Conservation (phyloP, 371 early-diverging fungal genomes). For the Mucor piriformis region DNA sequence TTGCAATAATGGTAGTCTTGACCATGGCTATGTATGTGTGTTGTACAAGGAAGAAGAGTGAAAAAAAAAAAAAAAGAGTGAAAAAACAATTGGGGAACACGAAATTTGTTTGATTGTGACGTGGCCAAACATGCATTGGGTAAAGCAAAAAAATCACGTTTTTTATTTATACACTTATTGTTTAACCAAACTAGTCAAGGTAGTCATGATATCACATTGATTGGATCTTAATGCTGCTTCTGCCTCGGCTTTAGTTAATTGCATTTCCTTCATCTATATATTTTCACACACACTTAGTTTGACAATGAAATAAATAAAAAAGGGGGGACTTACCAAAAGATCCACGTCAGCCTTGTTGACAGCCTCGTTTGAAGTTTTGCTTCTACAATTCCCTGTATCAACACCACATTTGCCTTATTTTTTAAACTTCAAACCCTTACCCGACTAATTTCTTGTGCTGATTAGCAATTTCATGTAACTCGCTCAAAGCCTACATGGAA, state of each 20-base stretch:
- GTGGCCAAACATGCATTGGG: neutral
- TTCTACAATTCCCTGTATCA: neutral
- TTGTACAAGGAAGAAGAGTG: neutral
- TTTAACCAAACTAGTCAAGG: slow-evolving; percentile 42
- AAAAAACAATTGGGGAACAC: neutral
- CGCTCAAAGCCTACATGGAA: slow-evolving; percentile 11
- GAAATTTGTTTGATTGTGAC: slow-evolving; percentile 1
- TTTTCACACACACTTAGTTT: too few relatives aligned
- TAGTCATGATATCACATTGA: slow-evolving; percentile 42
- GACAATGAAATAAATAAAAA: neutral
- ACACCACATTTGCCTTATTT: neutral
- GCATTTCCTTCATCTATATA: slow-evolving; percentile 39
- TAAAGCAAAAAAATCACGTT: neutral
- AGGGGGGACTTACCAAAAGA: slow-evolving; percentile 20
- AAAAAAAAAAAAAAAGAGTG: slow-evolving; percentile 1
- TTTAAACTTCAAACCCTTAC: slow-evolving; percentile 2
- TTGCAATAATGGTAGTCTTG: slow-evolving; percentile 91
- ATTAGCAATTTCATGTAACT: slow-evolving; percentile 22
- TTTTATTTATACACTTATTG: slow-evolving; percentile 9
- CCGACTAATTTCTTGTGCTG: slow-evolving; percentile 16
- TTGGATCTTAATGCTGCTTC: slow-evolving; percentile 44
- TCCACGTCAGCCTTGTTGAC: slow-evolving; percentile 25
- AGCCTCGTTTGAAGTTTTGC: slow-evolving; percentile 13
- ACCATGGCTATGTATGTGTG: slow-evolving; percentile 68
- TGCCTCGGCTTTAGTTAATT: slow-evolving; percentile 43